Conservation (phyloP, 495 filamentous ascomycete genomes). For the Penicillium angulare region DNA sequence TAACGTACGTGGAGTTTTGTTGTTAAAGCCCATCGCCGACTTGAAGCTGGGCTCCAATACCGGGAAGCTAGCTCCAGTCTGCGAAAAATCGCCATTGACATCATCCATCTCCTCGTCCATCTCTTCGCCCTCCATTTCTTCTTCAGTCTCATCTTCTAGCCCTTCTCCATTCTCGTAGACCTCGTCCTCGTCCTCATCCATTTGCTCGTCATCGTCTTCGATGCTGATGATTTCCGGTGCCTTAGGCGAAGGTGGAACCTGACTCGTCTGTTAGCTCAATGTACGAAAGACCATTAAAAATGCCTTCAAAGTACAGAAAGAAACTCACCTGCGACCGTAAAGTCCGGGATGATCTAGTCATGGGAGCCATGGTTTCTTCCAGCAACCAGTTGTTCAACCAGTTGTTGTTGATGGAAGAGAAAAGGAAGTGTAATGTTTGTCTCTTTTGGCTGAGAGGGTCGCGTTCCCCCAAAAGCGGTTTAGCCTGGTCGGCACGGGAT, state of each 20-base stretch:
- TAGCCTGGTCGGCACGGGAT: slow-evolving; percentile 31
- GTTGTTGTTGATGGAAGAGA: slow-evolving; percentile 13
- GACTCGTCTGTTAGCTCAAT: slow-evolving; percentile 32
- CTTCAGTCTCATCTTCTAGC: slow-evolving; percentile 11
- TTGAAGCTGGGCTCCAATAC: slow-evolving; percentile 19
- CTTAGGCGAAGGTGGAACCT: slow-evolving; percentile 20
- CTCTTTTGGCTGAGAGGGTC: slow-evolving; percentile 34
- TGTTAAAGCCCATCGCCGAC: slow-evolving; percentile 6
- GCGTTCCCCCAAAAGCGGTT: slow-evolving; percentile 31
- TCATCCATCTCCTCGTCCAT: slow-evolving; percentile 24
- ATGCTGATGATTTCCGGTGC: slow-evolving; percentile 42
- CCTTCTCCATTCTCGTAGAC: slow-evolving; percentile 6
- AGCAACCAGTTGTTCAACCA: too few species aligned
- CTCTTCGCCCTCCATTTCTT: slow-evolving; percentile 24
- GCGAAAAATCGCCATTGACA: slow-evolving; percentile 22
- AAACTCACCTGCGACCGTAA: slow-evolving; percentile 19
- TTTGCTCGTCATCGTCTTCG: slow-evolving; percentile 28
- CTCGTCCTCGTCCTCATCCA: slow-evolving; percentile 25
- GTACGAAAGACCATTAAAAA: too few species aligned
- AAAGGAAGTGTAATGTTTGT: slow-evolving; percentile 26
- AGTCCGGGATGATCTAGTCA: slow-evolving; percentile 24
- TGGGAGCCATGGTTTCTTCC: slow-evolving; percentile 26
- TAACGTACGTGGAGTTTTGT: slow-evolving; percentile 18
- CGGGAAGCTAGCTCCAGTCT: slow-evolving; percentile 18
- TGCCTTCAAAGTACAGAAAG: neutral